Conservation (phyloP, 2,329 filamentous ascomycete species). For the Fusarium coffeatum region DNA sequence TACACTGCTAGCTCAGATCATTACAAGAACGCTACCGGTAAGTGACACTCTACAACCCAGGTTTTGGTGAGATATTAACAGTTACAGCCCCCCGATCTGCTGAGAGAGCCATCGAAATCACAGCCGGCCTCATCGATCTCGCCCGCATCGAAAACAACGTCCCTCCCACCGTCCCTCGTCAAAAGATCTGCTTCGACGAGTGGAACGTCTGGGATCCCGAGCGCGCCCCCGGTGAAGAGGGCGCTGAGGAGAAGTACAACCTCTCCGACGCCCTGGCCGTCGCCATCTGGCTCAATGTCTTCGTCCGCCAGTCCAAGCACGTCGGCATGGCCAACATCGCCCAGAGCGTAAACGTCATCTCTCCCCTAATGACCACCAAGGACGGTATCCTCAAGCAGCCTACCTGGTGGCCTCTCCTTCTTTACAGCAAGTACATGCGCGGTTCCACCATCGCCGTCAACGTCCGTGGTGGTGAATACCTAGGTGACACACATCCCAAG, state of each 20-base stretch:
- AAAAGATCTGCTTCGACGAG: constrained; percentile 84
- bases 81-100: constrained; percentile 70
- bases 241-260: constrained; percentile 80
- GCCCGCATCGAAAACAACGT: constrained; percentile 76
- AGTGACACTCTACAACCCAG: accelerated
- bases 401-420: constrained; percentile 78
- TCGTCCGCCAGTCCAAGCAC: constrained; percentile 76
- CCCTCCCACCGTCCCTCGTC: constrained; percentile 67
- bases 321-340: constrained; percentile 84
- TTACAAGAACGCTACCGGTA: constrained; percentile 61
- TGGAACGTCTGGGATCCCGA: constrained; percentile 87
- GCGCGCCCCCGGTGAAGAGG: constrained; percentile 75
- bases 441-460: constrained; percentile 76
- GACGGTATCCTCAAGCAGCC: constrained; percentile 75
- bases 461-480: constrained; percentile 71
- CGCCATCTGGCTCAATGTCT: constrained; percentile 79
- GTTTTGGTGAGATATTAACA: neutral
- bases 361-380: constrained; percentile 77
- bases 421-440: constrained; percentile 71
- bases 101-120: constrained; percentile 79
- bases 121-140: constrained; percentile 76
- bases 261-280: constrained; percentile 82
- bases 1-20: constrained; percentile 73
- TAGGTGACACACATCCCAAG: constrained; percentile 71
- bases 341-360: constrained; percentile 82